Conservation (phyloP, 306 rosid genomes). For the Prunus salicina region DNA sequence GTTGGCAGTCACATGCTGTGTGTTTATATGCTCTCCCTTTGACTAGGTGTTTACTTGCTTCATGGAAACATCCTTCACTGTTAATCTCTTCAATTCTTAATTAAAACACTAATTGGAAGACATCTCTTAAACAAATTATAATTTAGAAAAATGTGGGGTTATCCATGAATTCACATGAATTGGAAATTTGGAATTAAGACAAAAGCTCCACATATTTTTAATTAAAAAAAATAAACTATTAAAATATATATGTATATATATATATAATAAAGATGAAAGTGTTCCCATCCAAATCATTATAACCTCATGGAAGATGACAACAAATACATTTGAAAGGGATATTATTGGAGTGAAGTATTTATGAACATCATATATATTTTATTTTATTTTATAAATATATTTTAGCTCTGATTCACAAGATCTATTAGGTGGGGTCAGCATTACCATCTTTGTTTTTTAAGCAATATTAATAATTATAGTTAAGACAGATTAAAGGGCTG, state of each 20-base stretch:
- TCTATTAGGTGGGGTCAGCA: conserved; percentile 4
- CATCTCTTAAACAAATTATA: background rate
- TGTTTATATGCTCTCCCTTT: conserved; percentile 50
- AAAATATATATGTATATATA: no score
- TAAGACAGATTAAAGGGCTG: background rate
- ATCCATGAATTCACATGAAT: background rate
- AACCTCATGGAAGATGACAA: background rate
- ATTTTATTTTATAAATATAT: background rate
- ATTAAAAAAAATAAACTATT: background rate
- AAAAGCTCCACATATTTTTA: no score
- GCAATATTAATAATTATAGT: background rate
- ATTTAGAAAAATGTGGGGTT: background rate
- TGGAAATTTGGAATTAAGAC: background rate
- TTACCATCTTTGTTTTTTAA: background rate
- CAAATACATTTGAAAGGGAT: background rate
- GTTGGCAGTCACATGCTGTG: conserved; percentile 83
- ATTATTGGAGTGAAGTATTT: background rate
- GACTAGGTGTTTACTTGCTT: conserved; percentile 49
- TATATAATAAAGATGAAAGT: background rate
- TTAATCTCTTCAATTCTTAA: conserved; percentile 19
- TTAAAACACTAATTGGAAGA: background rate
- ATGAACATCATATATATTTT: background rate
- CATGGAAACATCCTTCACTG: conserved; percentile 47
- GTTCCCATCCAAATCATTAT: background rate
- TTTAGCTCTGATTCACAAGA: background rate